A percentile compares a stretch with the other conserved stretches of the same genome.
Conservation (phyloP, 257 asterid genomes). For the Solanum etuberosum region DNA sequence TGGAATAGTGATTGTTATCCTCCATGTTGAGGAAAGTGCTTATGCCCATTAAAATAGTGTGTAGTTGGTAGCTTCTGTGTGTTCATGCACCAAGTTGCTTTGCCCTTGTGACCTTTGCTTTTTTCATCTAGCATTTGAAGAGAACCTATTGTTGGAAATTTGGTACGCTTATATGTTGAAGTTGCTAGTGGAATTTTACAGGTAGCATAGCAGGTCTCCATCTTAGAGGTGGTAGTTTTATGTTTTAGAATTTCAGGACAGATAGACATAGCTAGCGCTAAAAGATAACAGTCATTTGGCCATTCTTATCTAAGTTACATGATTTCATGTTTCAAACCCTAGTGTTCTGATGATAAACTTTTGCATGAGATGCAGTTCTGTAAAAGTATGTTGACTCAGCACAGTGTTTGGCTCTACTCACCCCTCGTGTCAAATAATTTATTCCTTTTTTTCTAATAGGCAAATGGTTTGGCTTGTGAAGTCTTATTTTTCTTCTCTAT, state of each 20-base stretch:
- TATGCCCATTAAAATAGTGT: background rate
- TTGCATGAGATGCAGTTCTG: background rate
- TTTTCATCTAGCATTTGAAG: background rate
- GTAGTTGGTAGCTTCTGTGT: background rate
- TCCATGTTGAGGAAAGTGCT: background rate
- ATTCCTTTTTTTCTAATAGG: background rate
- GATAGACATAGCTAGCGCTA: background rate
- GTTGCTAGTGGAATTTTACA: background rate
- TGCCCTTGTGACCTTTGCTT: background rate
- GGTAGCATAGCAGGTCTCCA: background rate
- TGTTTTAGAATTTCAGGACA: background rate
- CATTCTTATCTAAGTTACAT: background rate
- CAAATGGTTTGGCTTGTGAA: background rate
- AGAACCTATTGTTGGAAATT: background rate
- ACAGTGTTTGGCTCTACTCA: background rate
- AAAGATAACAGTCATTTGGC: background rate
- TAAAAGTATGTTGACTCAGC: background rate
- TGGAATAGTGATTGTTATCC: background rate
- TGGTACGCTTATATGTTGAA: background rate
- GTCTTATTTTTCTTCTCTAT: background rate
- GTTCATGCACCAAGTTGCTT: background rate
- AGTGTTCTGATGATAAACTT: background rate
- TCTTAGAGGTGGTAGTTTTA: background rate
- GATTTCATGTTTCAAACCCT: background rate
- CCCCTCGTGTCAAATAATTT: background rate